Evolutionary conservation across 768 basidiomycete species (phyloP).

Genomic region (Mycena chlorophos): DNA sequence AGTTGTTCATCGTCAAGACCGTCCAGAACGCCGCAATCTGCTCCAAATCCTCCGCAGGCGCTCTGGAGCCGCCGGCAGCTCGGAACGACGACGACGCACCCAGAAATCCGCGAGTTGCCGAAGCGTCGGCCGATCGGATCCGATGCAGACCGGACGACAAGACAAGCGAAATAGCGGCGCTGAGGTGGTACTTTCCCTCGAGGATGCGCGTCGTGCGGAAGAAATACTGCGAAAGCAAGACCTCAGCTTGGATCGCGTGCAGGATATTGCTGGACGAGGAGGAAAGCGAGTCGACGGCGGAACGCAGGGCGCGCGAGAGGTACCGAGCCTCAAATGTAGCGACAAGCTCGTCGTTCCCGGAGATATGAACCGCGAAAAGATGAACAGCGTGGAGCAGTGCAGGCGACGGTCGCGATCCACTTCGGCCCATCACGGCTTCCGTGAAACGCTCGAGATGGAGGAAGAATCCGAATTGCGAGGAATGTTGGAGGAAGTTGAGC

Average conservation of each 20-base stretch:
- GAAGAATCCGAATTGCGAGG: conserved; percentile 47
- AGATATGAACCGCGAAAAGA: conserved; percentile 24
- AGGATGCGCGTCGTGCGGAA: conserved; percentile 42
- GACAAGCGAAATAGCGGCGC: conserved; percentile 38
- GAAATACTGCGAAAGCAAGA: conserved; percentile 48
- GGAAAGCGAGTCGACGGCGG: conserved; percentile 16
- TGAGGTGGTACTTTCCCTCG: conserved; percentile 46
- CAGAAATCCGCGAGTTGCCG: conserved; percentile 3
- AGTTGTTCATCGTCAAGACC: conserved; percentile 36
- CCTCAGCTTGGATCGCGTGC: conserved; percentile 40
- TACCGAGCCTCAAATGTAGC: conserved; percentile 15
- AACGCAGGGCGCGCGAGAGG: conserved; percentile 20
- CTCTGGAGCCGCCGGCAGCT: conserved; percentile 32
- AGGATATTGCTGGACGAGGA: conserved; percentile 33
- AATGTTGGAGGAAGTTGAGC: conserved; percentile 20
- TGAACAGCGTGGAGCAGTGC: conserved; percentile 20
- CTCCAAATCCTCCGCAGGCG: conserved; percentile 36
- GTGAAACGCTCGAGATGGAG: conserved; percentile 39
- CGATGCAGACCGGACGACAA: conserved; percentile 33
- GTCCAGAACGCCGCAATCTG: conserved; percentile 31
- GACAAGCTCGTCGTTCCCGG: conserved; percentile 14
- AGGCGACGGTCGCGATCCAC: conserved; percentile 16
- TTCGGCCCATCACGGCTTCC: conserved; percentile 27
- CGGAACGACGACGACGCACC: conserved; percentile 15
- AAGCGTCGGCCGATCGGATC: conserved; percentile 20